Conservation (phyloP, 2,329 filamentous ascomycete species). For the Fusarium sp. region DNA sequence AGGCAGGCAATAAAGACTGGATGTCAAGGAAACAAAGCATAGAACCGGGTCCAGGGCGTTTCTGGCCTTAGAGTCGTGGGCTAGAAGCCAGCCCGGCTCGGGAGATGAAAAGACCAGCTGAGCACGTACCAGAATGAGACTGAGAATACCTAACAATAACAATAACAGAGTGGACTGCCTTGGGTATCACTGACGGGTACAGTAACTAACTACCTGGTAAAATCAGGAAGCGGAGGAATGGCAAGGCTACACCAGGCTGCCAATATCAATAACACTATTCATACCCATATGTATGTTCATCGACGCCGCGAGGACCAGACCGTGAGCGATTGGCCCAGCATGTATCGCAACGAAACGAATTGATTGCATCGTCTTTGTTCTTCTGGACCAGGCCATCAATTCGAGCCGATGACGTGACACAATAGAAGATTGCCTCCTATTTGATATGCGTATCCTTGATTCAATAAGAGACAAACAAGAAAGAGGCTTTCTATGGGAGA, state of each 20-base stretch:
- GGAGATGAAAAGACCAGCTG: constrained; percentile 26
- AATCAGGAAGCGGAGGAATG: not conserved
- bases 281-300: not conserved
- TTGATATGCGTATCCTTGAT: not conserved
- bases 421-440: not conserved
- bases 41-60: constrained; percentile 13
- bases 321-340: constrained; percentile 9
- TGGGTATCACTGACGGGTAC: constrained; percentile 2
- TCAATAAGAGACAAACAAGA: constrained; percentile 3
- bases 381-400: not conserved
- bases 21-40: constrained; percentile 7
- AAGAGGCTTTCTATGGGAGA: not conserved
- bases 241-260: not conserved
- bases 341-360: not conserved
- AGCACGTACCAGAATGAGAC: constrained; percentile 25
- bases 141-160: not conserved
- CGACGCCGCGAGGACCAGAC: constrained; percentile 11
- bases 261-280: not conserved
- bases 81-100: constrained; percentile 12
- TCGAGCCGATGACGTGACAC: not conserved
- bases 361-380: constrained; percentile 3
- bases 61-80: constrained; percentile 29
- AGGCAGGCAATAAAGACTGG: not conserved
- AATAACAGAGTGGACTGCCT: constrained; percentile 1
- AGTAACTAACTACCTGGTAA: not conserved